phyloP scores from a whole-genome alignment of 2,329 filamentous ascomycete genomes.

The Fusarium floridanum region DNA sequence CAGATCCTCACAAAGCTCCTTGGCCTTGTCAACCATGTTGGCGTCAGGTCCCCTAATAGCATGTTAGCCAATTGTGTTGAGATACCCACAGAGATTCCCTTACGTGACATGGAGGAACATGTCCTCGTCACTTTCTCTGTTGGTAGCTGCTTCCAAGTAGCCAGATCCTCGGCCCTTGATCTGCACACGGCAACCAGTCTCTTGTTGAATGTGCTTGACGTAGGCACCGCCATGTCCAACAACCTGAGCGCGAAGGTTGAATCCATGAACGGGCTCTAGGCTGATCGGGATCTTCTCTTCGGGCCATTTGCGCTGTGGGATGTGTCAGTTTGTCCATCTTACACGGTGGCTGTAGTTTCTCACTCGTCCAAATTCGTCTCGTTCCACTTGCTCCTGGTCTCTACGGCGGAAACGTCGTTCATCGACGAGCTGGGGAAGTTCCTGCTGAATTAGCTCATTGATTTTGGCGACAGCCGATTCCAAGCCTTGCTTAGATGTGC shows the following conservation, averaged over 20 bases:
- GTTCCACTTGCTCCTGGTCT: slow-evolving; percentile 84
- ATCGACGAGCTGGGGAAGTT: slow-evolving; percentile 94
- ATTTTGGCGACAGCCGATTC: slow-evolving; percentile 90
- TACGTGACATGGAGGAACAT: slow-evolving; percentile 98
- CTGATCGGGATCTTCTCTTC: slow-evolving; percentile 94
- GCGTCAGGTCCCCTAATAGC: slow-evolving; percentile 82
- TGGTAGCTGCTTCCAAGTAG: slow-evolving; percentile 91
- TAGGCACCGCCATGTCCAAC: slow-evolving; percentile 95
- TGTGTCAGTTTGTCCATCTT: slow-evolving; percentile 29
- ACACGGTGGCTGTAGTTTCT: slow-evolving; percentile 43
- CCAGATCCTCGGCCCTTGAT: slow-evolving; percentile 98
- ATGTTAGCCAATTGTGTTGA: slow-evolving; percentile 48
- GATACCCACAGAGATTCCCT: slow-evolving; percentile 52
- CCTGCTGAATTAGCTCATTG: slow-evolving; percentile 95
- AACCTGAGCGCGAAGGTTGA: slow-evolving; percentile 95
- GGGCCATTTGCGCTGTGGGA: slow-evolving; percentile 93
- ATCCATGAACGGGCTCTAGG: slow-evolving; percentile 91
- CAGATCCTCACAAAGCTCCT: slow-evolving; percentile 89
- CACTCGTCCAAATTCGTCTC: slow-evolving; percentile 92
- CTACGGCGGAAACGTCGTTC: slow-evolving; percentile 90
- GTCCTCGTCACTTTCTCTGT: slow-evolving; percentile 90
- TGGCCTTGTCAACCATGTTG: slow-evolving; percentile 86
- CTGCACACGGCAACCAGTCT: slow-evolving; percentile 95
- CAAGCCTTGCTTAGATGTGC: slow-evolving; percentile 90
- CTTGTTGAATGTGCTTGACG: slow-evolving; percentile 97